Base-by-base conservation (phyloP, 768 basidiomycete species). In the Leccinum boreale region DNA sequence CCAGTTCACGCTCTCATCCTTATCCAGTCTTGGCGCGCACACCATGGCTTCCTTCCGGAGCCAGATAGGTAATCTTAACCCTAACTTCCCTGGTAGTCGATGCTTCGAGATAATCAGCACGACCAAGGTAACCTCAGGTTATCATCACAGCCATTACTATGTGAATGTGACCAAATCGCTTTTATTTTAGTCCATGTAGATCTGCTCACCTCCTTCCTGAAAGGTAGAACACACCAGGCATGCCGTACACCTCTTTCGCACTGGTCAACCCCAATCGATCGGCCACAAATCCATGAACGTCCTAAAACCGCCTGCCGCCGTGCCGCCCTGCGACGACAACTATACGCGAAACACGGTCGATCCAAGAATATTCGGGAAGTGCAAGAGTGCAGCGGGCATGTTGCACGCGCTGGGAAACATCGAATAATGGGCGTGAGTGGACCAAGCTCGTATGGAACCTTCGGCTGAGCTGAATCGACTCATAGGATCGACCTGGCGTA, bases 231-330 rank as follows among this genome's bases (percentile, higher is more conserved):
- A 86, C 6, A 91, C 89, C 0, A 76, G 85, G 56, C 82, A 86
- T 62, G 87, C 88, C 0, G 87, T 88, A 7, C 74, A 84, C 11
- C 76, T 84, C 6, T 88, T 90, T 67, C 81, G 85, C 15, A 87
- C 85, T 0, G 90, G 89, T 8, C 78, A 86, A 58, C 75, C 90
- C 19, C 74, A 78, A 12, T 84, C 85, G 0, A 85, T 92, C n/a
- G 87, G 88, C 0, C 81, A 89, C 66, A 79, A 78, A 73, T 78
- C 5, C 49, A 50, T 51, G 75, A 5, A 77, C 67, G 11, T 78
- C 80, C 4, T 85, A 82, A 3, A 65, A 6, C 86, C 85, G 1
- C 87, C 88, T 1, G 82, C 80, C 8, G 82, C 80, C 8, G 23
- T 48, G 1, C 26, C 17, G 15, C 47, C 85, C 1, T 77, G 89